A percentile compares a stretch with the other conserved stretches of the same genome.
phyloP scores from a whole-genome alignment of 2,329 filamentous ascomycete species.

The Aspergillus amoenus region DNA sequence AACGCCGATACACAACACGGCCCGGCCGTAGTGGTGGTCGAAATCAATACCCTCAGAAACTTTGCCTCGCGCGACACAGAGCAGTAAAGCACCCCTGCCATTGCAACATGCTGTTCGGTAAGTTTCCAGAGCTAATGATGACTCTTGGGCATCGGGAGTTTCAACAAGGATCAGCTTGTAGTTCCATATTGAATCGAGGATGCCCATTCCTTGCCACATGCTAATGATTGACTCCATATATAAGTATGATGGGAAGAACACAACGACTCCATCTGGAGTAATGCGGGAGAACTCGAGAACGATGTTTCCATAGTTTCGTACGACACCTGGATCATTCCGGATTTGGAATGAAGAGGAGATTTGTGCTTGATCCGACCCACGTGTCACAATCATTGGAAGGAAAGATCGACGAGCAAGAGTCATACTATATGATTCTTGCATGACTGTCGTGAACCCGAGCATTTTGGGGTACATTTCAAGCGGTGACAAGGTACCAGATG shows the following conservation, averaged over 20 bases:
- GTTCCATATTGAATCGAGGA: constrained; percentile 97
- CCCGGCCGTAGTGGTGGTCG: constrained; percentile 95
- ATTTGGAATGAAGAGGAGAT: constrained; percentile 94
- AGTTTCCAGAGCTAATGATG: constrained; percentile 89
- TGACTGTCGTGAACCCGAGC: constrained; percentile 87
- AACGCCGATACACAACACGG: constrained; percentile 93
- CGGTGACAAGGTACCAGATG: constrained; percentile 93
- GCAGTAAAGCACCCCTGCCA: constrained; percentile 84
- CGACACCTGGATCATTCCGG: constrained; percentile 92
- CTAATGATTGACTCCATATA: constrained; percentile 99
- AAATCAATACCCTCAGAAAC: constrained; percentile 99
- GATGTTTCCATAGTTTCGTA: constrained; percentile 91
- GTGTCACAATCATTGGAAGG: constrained; percentile 94
- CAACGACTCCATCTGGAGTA: constrained; percentile 96
- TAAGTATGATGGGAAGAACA: constrained; percentile 97
- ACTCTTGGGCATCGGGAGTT: constrained; percentile 96
- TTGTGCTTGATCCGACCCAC: constrained; percentile 88
- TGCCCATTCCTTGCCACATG: constrained; percentile 99
- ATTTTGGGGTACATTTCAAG: constrained; percentile 99
- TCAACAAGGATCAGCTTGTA: constrained; percentile 98
- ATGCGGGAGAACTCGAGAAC: constrained; percentile 94
- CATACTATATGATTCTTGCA: constrained; percentile 97
- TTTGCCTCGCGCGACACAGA: constrained; percentile 95
- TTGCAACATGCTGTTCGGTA: constrained; percentile 98
- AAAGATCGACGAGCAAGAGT: constrained; percentile 93